A percentile compares a stretch with the other conserved stretches of the same genome.
These are phyloP conservation scores for Sphagnurus paluster DNA, from an alignment of 1,284 basidiomycete genomes.

Conservation along the genomic window DNA sequence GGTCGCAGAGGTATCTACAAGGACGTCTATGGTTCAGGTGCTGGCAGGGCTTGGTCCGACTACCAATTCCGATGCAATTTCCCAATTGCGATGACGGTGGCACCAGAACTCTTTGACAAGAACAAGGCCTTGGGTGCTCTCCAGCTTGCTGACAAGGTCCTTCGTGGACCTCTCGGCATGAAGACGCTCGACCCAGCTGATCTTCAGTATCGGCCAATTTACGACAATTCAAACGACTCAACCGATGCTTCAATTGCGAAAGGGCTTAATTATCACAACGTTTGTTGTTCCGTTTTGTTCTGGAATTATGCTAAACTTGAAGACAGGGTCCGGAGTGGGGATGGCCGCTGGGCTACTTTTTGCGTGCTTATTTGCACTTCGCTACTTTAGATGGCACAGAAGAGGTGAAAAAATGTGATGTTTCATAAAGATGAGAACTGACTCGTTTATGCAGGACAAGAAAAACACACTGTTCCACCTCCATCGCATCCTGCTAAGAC, in stretches of 20 bases:
- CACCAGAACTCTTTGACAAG: conserved; percentile 91
- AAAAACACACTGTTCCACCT: conserved; percentile 77
- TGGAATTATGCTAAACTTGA: conserved; percentile 10
- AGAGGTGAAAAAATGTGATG: conserved; percentile 48
- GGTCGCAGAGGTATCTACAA: conserved; percentile 98
- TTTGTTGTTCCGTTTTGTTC: conserved; percentile 31
- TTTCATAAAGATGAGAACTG: conserved; percentile 5
- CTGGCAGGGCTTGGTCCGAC: conserved; percentile 90
- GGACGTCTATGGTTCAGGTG: conserved; percentile 91
- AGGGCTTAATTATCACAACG: conserved; percentile 88
- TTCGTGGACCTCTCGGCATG: conserved; percentile 89
- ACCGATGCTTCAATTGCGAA: conserved; percentile 83
- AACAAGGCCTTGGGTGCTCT: conserved; percentile 80
- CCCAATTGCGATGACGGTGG: conserved; percentile 95
- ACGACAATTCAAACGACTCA: conserved; percentile 91
- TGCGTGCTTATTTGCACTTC: conserved; percentile 90
- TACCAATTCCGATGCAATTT: conserved; percentile 95
- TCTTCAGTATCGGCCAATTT: conserved; percentile 83
- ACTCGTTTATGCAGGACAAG: conserved; percentile 49
- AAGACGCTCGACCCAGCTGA: conserved; percentile 89
- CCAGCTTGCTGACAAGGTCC: conserved; percentile 70
- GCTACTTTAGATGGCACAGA: conserved; percentile 67
- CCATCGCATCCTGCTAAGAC: conserved; percentile 67
- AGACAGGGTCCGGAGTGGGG: conserved; percentile 85
- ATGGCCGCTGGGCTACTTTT: conserved; percentile 94